Evolutionary conservation across 768 basidiomycete genomes (phyloP).

Genomic region (Trichaptum fuscoviolaceum): DNA sequence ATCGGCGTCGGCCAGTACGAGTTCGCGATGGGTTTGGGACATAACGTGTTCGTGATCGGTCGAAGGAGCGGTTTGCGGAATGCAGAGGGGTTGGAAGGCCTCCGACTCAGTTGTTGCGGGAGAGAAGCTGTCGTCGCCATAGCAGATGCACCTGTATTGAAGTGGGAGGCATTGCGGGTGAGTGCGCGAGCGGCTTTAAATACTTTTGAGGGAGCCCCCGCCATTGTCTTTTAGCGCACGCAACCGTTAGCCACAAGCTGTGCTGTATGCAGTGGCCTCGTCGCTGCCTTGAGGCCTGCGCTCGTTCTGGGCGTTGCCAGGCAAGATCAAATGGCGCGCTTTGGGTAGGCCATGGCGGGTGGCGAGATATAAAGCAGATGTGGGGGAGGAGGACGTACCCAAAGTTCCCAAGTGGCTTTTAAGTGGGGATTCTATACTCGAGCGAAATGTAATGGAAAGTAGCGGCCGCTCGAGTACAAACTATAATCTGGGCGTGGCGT

Average conservation of each 20-base stretch:
- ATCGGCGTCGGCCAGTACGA: slow-evolving; percentile 77
- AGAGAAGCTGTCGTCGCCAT: neutral
- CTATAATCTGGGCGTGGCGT: slow-evolving; percentile 1
- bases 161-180: neutral
- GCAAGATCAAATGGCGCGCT: neutral
- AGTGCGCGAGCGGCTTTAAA: neutral
- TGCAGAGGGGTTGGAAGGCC: slow-evolving; percentile 7
- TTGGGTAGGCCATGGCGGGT: neutral
- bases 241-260: neutral
- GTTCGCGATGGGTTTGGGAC: slow-evolving; percentile 67
- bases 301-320: neutral
- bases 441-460: neutral
- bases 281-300: neutral
- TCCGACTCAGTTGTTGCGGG: neutral
- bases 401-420: neutral
- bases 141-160: neutral
- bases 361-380: neutral
- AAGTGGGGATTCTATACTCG: neutral
- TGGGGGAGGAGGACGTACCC: neutral
- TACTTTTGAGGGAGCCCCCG: neutral
- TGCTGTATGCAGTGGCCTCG: neutral
- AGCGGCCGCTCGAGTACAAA: neutral
- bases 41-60: slow-evolving; percentile 5
- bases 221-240: neutral
- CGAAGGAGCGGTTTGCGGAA: slow-evolving; percentile 5